A percentile compares a stretch with the other conserved stretches of the same genome.
Evolutionary conservation across 2,329 filamentous ascomycete genomes (phyloP).

Genomic region (Leptographium lundbergii): DNA sequence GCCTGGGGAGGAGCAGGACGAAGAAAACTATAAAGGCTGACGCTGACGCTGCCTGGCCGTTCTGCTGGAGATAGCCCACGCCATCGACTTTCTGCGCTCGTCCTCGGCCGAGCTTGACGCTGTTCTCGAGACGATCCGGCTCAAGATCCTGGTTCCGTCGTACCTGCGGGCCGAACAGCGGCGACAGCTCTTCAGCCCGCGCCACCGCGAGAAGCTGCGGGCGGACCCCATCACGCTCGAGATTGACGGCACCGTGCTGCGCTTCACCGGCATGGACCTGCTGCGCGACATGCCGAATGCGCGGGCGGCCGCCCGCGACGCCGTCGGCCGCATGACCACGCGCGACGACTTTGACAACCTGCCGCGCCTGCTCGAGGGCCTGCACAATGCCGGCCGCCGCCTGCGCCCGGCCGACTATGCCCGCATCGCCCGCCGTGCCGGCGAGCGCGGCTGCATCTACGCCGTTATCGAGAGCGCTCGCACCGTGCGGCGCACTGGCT

Average conservation of each 20-base stretch:
- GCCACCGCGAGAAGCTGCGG: conserved; percentile 34
- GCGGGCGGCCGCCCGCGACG: conserved; percentile 22
- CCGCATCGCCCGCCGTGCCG: conserved; percentile 29
- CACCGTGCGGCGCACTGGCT: conserved; percentile 30
- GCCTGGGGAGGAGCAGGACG: background rate
- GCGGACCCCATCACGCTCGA: conserved; percentile 45
- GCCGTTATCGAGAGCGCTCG: conserved; percentile 38
- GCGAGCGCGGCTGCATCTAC: conserved; percentile 26
- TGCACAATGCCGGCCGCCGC: conserved; percentile 28
- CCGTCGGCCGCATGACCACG: conserved; percentile 32
- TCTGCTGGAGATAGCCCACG: conserved; percentile 12
- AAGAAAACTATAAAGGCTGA: background rate
- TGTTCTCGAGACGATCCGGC: conserved; percentile 39
- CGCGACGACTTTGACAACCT: conserved; percentile 40
- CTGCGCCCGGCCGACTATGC: conserved; percentile 19
- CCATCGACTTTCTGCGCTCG: conserved; percentile 35
- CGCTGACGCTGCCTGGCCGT: background rate
- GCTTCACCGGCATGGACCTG: conserved; percentile 35
- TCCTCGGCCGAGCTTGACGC: conserved; percentile 40
- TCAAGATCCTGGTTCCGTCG: conserved; percentile 47
- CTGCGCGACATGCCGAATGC: conserved; percentile 30
- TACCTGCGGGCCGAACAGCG: conserved; percentile 42
- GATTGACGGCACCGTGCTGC: conserved; percentile 42
- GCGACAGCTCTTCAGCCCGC: conserved; percentile 36
- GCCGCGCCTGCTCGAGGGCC: conserved; percentile 35